Conservation (phyloP, 169 alveolate species). For the Plasmodium inui region DNA sequence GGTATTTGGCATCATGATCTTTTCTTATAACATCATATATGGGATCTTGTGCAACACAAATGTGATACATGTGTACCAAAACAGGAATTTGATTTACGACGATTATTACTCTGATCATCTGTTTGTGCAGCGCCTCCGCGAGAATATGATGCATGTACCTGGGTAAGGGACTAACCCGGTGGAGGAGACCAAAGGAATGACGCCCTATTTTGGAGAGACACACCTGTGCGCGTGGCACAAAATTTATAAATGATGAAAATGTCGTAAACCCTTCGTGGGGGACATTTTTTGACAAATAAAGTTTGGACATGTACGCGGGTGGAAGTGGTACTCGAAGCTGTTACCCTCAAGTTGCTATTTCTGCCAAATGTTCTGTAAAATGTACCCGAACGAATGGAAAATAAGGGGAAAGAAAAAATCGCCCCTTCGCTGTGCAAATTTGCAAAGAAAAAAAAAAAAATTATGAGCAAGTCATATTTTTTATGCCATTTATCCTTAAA, state of each 20-base stretch:
- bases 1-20: slow-evolving; percentile 22
- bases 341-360: background rate
- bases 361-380: background rate
- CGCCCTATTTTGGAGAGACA: background rate
- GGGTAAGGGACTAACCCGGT: background rate
- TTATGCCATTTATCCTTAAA: background rate
- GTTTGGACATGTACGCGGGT: slow-evolving; percentile 15
- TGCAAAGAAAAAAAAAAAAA: background rate
- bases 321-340: background rate
- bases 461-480: slow-evolving; percentile 4
- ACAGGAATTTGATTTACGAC: slow-evolving; percentile 45
- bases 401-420: background rate
- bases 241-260: slow-evolving; percentile 65
- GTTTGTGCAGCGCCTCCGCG: background rate
- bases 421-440: background rate
- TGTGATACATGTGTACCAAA: slow-evolving; percentile 59
- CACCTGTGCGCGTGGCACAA: background rate
- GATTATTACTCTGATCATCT: slow-evolving; percentile 22
- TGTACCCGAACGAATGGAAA: background rate
- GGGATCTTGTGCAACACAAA: slow-evolving; percentile 46
- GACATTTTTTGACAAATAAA: slow-evolving; percentile 73
- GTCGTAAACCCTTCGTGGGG: slow-evolving; percentile 52
- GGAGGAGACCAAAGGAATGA: background rate
- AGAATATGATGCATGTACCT: background rate
- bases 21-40: slow-evolving; percentile 45